A percentile compares a stretch with the other conserved stretches of the same genome.
These are phyloP conservation scores for Aspergillus haitiensis DNA, from an alignment of 495 filamentous ascomycete species.

Conservation along the genomic window DNA sequence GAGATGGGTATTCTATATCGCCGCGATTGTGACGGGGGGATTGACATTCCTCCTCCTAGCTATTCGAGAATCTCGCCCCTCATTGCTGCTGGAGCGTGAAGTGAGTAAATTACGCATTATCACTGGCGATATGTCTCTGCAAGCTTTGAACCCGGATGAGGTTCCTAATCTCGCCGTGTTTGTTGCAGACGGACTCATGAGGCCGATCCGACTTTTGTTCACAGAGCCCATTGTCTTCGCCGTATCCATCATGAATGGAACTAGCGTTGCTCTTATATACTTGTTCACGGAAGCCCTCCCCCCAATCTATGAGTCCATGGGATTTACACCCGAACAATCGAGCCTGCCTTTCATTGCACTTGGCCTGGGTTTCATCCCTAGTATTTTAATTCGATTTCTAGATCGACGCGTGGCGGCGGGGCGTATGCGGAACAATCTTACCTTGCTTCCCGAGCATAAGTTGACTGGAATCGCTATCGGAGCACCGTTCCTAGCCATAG, in stretches of 20 bases:
- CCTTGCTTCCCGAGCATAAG: constrained; percentile 51
- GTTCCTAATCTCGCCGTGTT: constrained; percentile 33
- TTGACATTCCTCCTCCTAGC: constrained; percentile 21
- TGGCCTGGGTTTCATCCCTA: constrained; percentile 41
- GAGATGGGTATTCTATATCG: constrained; percentile 37
- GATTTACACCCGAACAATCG: constrained; percentile 34
- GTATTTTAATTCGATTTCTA: constrained; percentile 44
- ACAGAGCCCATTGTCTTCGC: constrained; percentile 46
- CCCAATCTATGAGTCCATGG: constrained; percentile 46
- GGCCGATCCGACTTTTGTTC: constrained; percentile 40
- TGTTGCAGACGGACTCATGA: constrained; percentile 30
- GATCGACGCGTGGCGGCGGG: constrained; percentile 37
- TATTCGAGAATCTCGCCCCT: constrained; percentile 38
- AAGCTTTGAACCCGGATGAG: constrained; percentile 36
- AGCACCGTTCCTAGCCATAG: constrained; percentile 44
- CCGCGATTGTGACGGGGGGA: constrained; percentile 23
- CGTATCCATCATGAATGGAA: constrained; percentile 17
- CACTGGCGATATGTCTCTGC: constrained; percentile 27
- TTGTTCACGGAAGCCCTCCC: constrained; percentile 48
- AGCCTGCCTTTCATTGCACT: constrained; percentile 51
- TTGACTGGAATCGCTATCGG: constrained; percentile 48
- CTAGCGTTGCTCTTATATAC: constrained; percentile 17
- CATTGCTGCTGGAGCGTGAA: constrained; percentile 31
- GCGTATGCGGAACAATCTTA: constrained; percentile 26
- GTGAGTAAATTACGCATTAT: constrained; percentile 26